These are phyloP conservation scores for Pachysandra terminalis DNA, from an alignment of 164 flowering plant genomes.

Conservation along the genomic window DNA sequence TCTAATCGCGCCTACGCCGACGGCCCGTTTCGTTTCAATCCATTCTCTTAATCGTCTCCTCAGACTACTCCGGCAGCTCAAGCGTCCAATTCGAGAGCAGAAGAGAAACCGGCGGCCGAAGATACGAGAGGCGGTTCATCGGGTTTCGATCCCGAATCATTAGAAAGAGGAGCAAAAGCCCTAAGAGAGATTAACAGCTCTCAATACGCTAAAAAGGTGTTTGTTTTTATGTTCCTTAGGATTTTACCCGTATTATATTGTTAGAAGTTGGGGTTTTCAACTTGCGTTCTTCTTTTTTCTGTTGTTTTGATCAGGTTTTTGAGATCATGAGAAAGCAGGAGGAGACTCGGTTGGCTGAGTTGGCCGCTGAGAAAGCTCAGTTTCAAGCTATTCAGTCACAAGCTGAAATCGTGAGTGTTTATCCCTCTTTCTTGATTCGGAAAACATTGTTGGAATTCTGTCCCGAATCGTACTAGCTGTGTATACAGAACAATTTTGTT, in stretches of 20 bases:
- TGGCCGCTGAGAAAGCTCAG: constrained; percentile 55
- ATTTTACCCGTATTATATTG: neutral
- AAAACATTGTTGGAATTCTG: no score
- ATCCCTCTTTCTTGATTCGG: no score
- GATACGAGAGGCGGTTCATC: constrained; percentile 37
- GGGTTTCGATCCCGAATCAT: constrained; percentile 60
- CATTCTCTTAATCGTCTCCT: constrained; percentile 33
- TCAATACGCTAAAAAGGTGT: constrained; percentile 55
- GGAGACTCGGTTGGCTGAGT: constrained; percentile 48
- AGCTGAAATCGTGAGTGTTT: constrained; percentile 54
- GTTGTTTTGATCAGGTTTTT: constrained; percentile 40
- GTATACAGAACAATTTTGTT: neutral
- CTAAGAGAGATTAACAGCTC: constrained; percentile 64
- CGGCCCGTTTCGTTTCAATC: constrained; percentile 40
- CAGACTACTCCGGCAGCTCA: constrained; percentile 19
- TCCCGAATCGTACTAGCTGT: neutral
- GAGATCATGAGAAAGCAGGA: constrained; percentile 79
- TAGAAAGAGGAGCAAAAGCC: constrained; percentile 81
- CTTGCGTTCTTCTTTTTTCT: neutral
- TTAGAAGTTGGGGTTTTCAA: neutral
- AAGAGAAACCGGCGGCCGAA: constrained; percentile 29
- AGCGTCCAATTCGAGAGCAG: constrained; percentile 17
- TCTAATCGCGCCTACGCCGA: constrained; percentile 41
- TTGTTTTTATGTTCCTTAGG: constrained; percentile 6
- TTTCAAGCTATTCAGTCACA: constrained; percentile 46